Conservation (phyloP, 306 rosid species). For the Vigna reflexopilosa region DNA sequence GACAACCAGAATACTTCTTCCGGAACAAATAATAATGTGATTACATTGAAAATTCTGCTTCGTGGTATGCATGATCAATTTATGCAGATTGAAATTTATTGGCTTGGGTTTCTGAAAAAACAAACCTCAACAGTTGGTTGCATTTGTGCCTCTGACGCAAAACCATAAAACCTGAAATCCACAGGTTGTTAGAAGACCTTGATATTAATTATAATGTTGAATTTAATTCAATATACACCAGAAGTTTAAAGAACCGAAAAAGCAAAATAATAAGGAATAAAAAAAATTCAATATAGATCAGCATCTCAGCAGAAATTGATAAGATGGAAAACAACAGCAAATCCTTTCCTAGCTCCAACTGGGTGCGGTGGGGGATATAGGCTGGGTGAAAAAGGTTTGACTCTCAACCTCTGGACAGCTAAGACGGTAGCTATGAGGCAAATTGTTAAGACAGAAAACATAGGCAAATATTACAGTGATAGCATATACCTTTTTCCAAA, state of each 20-base stretch:
- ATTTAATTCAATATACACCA: constrained; percentile 22
- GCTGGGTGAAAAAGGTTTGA: constrained; percentile 32
- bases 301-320: constrained; percentile 6
- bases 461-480: constrained; percentile 36
- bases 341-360: constrained; percentile 14
- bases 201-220: constrained; percentile 4
- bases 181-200: constrained; percentile 26
- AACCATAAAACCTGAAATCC: constrained; percentile 84
- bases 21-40: constrained; percentile 26
- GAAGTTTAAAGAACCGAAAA: constrained; percentile 32
- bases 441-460: constrained; percentile 29
- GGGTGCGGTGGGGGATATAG: not conserved
- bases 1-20: constrained; percentile 35
- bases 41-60: constrained; percentile 40
- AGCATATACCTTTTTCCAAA: constrained; percentile 79
- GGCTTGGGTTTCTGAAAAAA: constrained; percentile 13
- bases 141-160: constrained; percentile 93
- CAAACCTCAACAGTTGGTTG: constrained; percentile 90
- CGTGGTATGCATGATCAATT: constrained; percentile 33
- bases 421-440: constrained; percentile 10
- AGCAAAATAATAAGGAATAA: constrained; percentile 6
- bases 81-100: constrained; percentile 38
- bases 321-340: constrained; percentile 23
- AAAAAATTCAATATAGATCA: constrained; percentile 16
- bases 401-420: constrained; percentile 20